Evolutionary conservation across 2,329 filamentous ascomycete species (phyloP), one percentile per base, ranked within the genome.

Genomic region (Myriosclerotinia scirpicola): DNA sequence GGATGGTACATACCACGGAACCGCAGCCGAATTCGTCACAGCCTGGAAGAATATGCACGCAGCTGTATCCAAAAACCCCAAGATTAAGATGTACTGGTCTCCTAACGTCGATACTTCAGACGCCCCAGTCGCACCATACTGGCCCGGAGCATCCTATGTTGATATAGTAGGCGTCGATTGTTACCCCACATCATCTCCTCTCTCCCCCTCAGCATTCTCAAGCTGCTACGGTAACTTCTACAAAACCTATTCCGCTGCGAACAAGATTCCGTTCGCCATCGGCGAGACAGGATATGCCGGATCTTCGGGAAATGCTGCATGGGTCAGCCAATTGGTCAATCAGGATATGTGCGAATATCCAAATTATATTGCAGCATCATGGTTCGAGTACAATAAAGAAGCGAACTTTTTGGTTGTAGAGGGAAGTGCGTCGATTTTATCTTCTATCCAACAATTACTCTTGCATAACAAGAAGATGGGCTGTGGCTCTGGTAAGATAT

Each of bases 311-410:
- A 65, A 65, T 42, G n/a, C 46, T 30, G 62, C 54, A 46, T 67
- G 66, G 66, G 4, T 67, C 6, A 48, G 42, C 12, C 66, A 67
- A 38, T 46, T 67, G 46, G 66, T 67, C 8, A 48, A 44, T 22
- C 66, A 67, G 12, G 40, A 67, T 34, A 65, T 67, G 66, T 67
- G 66, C 46, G 15, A 65, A 20, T 67, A 67, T 42, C 62, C 66
- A 22, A 54, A 60, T 34, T 67, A 65, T 17, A 65, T 65, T 20
- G 62, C 62, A 1, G 66, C 66, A 40, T 40, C 54, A 22, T 67
- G 66, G 66, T 67, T 67, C 12, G 66, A 67, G 53, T 67, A 65
- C 26, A 42, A 65, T 11, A 65, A 67, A 38, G 62, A 65, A 52
- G n/a, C 14, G 17, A 17, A 67, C 48, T 67, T 61, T 22, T 58